Conservation (phyloP, 1,284 basidiomycete species). For the Cerioporus squamosus region DNA sequence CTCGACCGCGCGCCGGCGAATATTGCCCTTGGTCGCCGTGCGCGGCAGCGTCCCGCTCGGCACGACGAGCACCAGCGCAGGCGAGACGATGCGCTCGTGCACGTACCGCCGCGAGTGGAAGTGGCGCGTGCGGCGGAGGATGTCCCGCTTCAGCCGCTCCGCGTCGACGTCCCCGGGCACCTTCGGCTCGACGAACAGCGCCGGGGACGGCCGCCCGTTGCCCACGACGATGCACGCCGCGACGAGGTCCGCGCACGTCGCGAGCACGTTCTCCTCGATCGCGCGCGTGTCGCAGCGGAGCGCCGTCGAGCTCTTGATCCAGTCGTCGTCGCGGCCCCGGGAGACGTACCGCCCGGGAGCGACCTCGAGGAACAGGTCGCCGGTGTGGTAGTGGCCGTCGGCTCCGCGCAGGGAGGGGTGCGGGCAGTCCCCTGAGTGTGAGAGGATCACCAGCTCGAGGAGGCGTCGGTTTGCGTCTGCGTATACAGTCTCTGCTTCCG, state of each 20-base stretch:
- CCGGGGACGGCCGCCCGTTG: conserved; percentile 64
- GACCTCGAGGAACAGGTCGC: conserved; percentile 71
- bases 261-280: conserved; percentile 70
- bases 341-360: conserved; percentile 57
- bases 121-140: conserved; percentile 63
- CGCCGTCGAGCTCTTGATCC: conserved; percentile 79
- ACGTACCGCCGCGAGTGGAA: conserved; percentile 70
- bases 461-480: conserved; percentile 53
- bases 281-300: conserved; percentile 76
- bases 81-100: conserved; percentile 64
- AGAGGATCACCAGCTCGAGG: conserved; percentile 67
- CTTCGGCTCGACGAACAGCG: conserved; percentile 61
- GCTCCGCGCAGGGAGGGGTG: conserved; percentile 53
- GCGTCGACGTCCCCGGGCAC: conserved; percentile 29
- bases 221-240: conserved; percentile 70
- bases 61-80: conserved; percentile 61
- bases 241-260: conserved; percentile 57
- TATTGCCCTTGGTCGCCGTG: conserved; percentile 74
- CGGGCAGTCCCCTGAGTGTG: conserved; percentile 71
- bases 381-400: conserved; percentile 75
- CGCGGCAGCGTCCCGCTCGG: conserved; percentile 61
- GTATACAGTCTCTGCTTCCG: conserved; percentile 43
- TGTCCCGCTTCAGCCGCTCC: conserved; percentile 57
- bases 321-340: conserved; percentile 73
- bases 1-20: conserved; percentile 67